Evolutionary conservation across 129 eudicot species (phyloP).

Genomic region (Flaveria sonorensis): DNA sequence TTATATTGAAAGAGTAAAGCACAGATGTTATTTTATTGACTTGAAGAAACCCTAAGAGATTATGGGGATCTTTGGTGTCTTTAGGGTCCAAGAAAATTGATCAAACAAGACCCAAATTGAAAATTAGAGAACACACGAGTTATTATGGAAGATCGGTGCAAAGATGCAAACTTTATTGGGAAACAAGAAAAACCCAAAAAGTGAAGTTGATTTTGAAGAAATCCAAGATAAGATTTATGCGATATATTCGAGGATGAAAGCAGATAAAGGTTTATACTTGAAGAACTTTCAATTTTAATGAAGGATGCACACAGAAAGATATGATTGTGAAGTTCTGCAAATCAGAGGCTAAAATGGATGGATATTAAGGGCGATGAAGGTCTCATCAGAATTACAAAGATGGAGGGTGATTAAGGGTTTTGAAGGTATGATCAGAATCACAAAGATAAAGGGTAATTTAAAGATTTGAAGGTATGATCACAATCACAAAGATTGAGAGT

Average conservation of each 20-base stretch:
- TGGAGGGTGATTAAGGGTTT: too few species aligned
- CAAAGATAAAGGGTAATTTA: too few species aligned
- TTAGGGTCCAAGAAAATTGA: constrained; percentile 4
- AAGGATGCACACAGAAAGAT: neutral
- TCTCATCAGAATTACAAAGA: too few species aligned
- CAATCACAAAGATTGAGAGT: neutral
- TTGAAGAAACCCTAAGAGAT: neutral
- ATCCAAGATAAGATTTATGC: neutral
- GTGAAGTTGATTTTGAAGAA: neutral
- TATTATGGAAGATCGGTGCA: neutral
- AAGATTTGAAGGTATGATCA: neutral
- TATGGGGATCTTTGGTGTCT: neutral
- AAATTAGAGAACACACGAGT: neutral
- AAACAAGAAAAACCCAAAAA: neutral
- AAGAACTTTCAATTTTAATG: neutral
- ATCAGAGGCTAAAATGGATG: neutral
- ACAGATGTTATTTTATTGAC: neutral
- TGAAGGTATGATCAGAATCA: too few species aligned
- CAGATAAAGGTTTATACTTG: too few species aligned
- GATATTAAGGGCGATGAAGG: too few species aligned
- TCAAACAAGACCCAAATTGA: neutral
- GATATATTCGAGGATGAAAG: too few species aligned
- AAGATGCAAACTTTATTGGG: neutral
- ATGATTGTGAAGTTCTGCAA: neutral
- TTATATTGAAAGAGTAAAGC: neutral